These are phyloP conservation scores for Coemansia sp. DNA, from an alignment of 192 early-diverging fungal species.

Conservation along the genomic window DNA sequence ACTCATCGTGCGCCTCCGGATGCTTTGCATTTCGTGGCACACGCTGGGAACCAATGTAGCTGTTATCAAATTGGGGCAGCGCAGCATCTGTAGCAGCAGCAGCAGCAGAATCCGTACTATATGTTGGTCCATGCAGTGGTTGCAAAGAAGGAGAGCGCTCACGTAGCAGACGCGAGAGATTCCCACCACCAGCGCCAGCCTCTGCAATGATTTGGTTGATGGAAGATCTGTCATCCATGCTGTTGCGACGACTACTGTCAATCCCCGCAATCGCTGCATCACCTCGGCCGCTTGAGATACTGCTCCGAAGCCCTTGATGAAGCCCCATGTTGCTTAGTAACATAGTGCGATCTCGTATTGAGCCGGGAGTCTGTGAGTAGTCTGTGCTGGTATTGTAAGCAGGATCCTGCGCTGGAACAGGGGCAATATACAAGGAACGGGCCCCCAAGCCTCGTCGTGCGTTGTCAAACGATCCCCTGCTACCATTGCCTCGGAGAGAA, in stretches of 20 bases:
- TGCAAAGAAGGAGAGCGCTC: slow-evolving; percentile 29
- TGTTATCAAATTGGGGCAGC: slow-evolving; percentile 33
- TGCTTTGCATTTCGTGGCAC: slow-evolving; percentile 46
- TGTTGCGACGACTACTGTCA: slow-evolving; percentile 26
- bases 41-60: slow-evolving; percentile 28
- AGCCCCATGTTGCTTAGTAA: slow-evolving; percentile 39
- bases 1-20: slow-evolving; percentile 4
- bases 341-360: slow-evolving; percentile 53
- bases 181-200: slow-evolving; percentile 17
- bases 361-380: slow-evolving; percentile 51
- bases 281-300: slow-evolving; percentile 17
- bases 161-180: slow-evolving; percentile 43
- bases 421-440: slow-evolving; percentile 25
- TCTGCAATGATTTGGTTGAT: slow-evolving; percentile 42
- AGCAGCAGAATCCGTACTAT: neutral
- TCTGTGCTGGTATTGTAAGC: slow-evolving; percentile 17
- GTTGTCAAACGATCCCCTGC: slow-evolving; percentile 14
- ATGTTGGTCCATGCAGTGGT: neutral
- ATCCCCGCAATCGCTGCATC: slow-evolving; percentile 10
- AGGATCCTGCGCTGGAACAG: neutral
- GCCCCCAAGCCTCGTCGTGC: slow-evolving; percentile 29
- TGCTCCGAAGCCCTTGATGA: slow-evolving; percentile 25
- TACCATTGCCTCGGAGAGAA: slow-evolving; percentile 28
- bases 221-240: slow-evolving; percentile 41
- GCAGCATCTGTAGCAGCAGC: neutral